Percentiles rank a stretch among this genome's conserved stretches.
phyloP scores from a whole-genome alignment of 192 early-diverging fungal genomes.

The Podochytrium sp. region DNA sequence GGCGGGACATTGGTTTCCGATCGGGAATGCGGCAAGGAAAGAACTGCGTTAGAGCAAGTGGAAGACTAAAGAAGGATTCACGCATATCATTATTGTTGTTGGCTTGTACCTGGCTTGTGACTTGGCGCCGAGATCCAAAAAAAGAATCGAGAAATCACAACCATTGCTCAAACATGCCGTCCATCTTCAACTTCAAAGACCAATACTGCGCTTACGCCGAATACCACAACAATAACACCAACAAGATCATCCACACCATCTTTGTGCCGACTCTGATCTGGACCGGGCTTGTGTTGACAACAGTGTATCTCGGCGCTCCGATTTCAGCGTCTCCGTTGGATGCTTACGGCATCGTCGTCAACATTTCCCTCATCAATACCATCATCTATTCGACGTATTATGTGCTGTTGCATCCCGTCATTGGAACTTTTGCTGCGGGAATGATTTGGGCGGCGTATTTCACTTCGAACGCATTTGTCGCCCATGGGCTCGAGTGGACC shows the following conservation, averaged over 20 bases:
- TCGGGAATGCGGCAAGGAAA: no score
- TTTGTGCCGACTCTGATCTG: conserved; percentile 93
- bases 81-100: no score
- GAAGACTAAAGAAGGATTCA: no score
- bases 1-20: conserved; percentile 23
- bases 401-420: conserved; percentile 52
- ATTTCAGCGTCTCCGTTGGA: conserved; percentile 29
- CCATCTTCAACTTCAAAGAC: conserved; percentile 75
- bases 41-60: no score
- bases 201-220: conserved; percentile 62
- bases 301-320: conserved; percentile 40
- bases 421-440: conserved; percentile 25
- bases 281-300: conserved; percentile 69
- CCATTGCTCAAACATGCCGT: neutral
- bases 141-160: no score
- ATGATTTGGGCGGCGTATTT: neutral
- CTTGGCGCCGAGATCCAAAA: no score
- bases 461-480: neutral
- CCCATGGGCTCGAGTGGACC: neutral
- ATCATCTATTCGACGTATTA: conserved; percentile 77
- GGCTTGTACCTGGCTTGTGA: no score
- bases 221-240: conserved; percentile 51
- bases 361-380: conserved; percentile 58
- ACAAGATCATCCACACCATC: conserved; percentile 82
- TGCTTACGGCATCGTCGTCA: conserved; percentile 31